Evolutionary conservation across 1,139 yeast genomes (phyloP).

Genomic region (Starmera stellimalicola): DNA sequence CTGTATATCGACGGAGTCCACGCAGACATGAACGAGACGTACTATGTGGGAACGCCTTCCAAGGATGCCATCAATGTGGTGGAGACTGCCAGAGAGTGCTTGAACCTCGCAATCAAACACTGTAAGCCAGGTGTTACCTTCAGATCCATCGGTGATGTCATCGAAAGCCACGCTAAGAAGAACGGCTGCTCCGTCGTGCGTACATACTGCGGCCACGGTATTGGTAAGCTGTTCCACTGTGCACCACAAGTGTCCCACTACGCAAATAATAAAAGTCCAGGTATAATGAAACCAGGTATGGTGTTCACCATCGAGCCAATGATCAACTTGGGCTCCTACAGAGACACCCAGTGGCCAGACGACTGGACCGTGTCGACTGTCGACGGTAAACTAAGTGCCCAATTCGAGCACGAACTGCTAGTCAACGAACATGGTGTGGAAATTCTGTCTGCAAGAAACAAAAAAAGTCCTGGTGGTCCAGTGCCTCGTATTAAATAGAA

Average conservation of each 20-base stretch:
- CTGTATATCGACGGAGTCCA: slow-evolving; percentile 82
- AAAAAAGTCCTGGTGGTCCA: slow-evolving; percentile 84
- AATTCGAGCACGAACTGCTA: slow-evolving; percentile 86
- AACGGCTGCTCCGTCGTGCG: slow-evolving; percentile 82
- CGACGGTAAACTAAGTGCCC: slow-evolving; percentile 87
- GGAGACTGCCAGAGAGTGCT: slow-evolving; percentile 87
- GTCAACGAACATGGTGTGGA: slow-evolving; percentile 95
- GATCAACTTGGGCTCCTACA: slow-evolving; percentile 82
- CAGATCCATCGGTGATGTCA: slow-evolving; percentile 79
- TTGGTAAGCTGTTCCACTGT: slow-evolving; percentile 78
- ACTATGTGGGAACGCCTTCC: slow-evolving; percentile 91
- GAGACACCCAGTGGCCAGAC: slow-evolving; percentile 91
- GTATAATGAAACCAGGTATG: slow-evolving; percentile 93
- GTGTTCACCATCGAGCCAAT: slow-evolving; percentile 97
- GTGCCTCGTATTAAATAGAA: slow-evolving; percentile 38
- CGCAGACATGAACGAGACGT: slow-evolving; percentile 93
- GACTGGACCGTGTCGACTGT: slow-evolving; percentile 92
- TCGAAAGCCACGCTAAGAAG: slow-evolving; percentile 78
- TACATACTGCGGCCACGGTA: slow-evolving; percentile 93
- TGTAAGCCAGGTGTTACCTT: slow-evolving; percentile 92
- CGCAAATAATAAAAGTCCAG: slow-evolving; percentile 87
- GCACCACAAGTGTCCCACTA: slow-evolving; percentile 94
- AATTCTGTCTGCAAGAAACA: slow-evolving; percentile 74
- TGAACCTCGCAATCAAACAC: slow-evolving; percentile 70
- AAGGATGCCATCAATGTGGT: slow-evolving; percentile 80